Evolutionary conservation across 495 filamentous ascomycete species (phyloP), one percentile per base, ranked within the genome.

Genomic region (Penicillium bialowiezense): DNA sequence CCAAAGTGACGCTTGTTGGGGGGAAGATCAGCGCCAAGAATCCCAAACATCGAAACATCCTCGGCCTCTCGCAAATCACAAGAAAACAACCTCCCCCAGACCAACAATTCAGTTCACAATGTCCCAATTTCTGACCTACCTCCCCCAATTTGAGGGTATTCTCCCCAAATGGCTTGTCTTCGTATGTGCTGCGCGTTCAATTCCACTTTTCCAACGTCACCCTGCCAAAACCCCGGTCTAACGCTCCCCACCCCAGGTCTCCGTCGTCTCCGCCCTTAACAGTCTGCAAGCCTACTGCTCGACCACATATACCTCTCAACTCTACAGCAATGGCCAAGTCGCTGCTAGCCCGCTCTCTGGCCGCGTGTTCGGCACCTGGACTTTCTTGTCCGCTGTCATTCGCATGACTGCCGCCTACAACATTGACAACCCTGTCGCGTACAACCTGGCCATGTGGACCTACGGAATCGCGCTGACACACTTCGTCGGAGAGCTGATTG

Each of bases 361-460:
- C 5, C 86, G 93, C 43, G 80, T 88, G 8, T 97, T 97, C 63
- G 95, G 90, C 34, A 95, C 90, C 48, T 99, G 90, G 82, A 97
- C 91, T 0, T 77, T 92, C 53, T 65, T 96, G 41, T 79, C 84
- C 10, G 73, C 80, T 28, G 68, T 96, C 28, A 75, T 97, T 40
- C 82, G 93, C 23, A 60, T 91, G 52, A 95, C 93, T 58, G 89
- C 90, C 8, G 88, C 87, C 20, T 97, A 96, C 74, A 75, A 96
- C 65, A 86, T 96, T 48, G 70, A 78, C 32, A 81, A 87, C 44
- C 74, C 81, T 2, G 70, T 72, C 26, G 64, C 88, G 8, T 98
- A 96, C 59, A 77, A 93, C 55, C 71, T 97, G 26, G 87, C 85
- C 13, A 56, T 91, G 29, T 87, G 78, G 79, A 91, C 89, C 1